Evolutionary conservation across 768 basidiomycete species (phyloP).

Genomic region (Roridomyces roridus): DNA sequence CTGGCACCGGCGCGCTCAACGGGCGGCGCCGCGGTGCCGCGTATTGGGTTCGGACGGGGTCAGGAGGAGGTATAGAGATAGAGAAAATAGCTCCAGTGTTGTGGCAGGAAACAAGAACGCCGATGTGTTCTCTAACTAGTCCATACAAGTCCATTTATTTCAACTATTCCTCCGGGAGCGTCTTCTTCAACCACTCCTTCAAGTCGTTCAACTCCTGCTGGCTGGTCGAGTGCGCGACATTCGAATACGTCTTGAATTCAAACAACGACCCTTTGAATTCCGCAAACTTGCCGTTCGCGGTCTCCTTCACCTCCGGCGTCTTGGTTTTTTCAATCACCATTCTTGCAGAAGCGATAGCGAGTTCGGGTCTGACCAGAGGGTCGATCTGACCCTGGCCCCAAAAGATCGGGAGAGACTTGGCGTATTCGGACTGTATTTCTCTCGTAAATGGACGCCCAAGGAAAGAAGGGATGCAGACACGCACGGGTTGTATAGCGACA

Average conservation of each 20-base stretch:
- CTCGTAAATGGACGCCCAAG: not conserved
- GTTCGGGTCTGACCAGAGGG: conserved; percentile 66
- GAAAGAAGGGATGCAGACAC: conserved; percentile 50
- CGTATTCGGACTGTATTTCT: conserved; percentile 60
- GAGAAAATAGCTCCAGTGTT: too few relatives aligned
- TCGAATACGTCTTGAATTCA: conserved; percentile 72
- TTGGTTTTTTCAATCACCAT: conserved; percentile 62
- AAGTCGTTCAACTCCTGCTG: conserved; percentile 74
- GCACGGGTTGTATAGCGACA: conserved; percentile 45
- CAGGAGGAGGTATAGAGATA: too few relatives aligned
- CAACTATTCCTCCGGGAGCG: conserved; percentile 53
- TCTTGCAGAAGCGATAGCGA: conserved; percentile 60
- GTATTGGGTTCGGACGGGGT: too few relatives aligned
- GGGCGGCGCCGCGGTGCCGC: too few relatives aligned
- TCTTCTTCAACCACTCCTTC: conserved; percentile 70
- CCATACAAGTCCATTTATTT: too few relatives aligned
- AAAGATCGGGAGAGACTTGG: conserved; percentile 75
- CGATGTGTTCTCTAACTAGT: too few relatives aligned
- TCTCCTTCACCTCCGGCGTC: conserved; percentile 43
- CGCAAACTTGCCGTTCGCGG: conserved; percentile 43
- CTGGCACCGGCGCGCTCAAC: too few relatives aligned
- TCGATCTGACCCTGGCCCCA: conserved; percentile 87
- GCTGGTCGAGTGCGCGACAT: conserved; percentile 70
- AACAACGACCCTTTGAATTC: conserved; percentile 66
- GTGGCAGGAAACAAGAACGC: too few relatives aligned